Evolutionary conservation across 2,329 filamentous ascomycete genomes (phyloP).

Genomic region (Onygena corvina): DNA sequence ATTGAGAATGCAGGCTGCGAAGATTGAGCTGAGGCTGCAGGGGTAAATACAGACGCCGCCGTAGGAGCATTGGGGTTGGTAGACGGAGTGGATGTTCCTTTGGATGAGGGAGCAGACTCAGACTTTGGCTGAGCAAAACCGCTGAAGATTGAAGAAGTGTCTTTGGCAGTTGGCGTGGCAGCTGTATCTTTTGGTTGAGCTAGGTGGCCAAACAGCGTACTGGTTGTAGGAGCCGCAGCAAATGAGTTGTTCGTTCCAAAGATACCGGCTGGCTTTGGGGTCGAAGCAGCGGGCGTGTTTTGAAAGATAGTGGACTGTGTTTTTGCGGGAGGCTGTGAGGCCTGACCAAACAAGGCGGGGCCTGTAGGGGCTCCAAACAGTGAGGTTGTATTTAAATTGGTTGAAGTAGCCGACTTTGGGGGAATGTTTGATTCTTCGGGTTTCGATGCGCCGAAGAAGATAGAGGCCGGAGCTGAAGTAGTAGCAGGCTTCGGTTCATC

Average conservation of each 20-base stretch:
- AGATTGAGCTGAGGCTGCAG: not conserved
- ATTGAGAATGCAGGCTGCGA: slow-evolving; percentile 2
- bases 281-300: not conserved
- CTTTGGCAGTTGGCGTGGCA: not conserved
- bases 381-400: too few relatives aligned
- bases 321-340: not conserved
- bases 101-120: not conserved
- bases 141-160: not conserved
- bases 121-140: not conserved
- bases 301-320: not conserved
- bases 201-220: slow-evolving; percentile 8
- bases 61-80: not conserved
- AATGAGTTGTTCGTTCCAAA: slow-evolving; percentile 7
- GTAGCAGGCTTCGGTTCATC: not conserved
- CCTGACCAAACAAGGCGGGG: not conserved
- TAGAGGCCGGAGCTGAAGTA: not conserved
- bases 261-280: slow-evolving; percentile 1
- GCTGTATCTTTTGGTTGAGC: slow-evolving; percentile 9
- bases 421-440: too few relatives aligned
- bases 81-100: not conserved
- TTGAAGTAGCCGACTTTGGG: too few relatives aligned
- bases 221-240: not conserved
- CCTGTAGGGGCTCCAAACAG: slow-evolving; percentile 11
- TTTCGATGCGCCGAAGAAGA: not conserved
- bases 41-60: not conserved